Evolutionary conservation across 2,329 filamentous ascomycete genomes (phyloP), one percentile per base, ranked within the genome.

Genomic region (Magnaporthiopsis incrustans): DNA sequence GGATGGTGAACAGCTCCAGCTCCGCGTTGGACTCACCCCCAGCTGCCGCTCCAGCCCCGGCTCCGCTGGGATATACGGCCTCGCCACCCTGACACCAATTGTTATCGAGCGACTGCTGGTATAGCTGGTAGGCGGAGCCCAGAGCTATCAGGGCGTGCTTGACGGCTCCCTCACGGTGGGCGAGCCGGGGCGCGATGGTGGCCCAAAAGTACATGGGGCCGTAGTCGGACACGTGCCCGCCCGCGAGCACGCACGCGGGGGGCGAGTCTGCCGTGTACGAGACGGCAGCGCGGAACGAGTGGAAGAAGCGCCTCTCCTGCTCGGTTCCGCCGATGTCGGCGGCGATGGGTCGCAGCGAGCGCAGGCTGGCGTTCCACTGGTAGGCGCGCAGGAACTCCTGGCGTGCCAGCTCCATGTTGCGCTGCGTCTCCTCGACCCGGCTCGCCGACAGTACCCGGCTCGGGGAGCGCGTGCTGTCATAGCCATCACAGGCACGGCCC

Each of bases 1-100:
- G 71, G 64, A 78, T 73, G 57, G 72, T 73, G 66, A 77, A 76
- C 7, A 74, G 67, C 60, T 77, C 75, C 4, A 73, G 68, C 33
- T 72, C 68, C 30, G 70, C 70, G 6, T 68, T 67, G 35, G 67
- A 64, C 22, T 35, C 57, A 10, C 5, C 32, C n/a, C n/a, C 33
- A 4, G 33, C 32, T 25, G 57, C 25, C 12, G 56, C 33, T 6
- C 25, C 30, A 11, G 30, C n/a, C 15, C 11, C 25, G 4, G 3
- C 26, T 2, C 10, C 30, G 5, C 44, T 22, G 44, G 35, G 35
- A 38, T 11, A 12, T 4, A 38, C 35, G 35, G 22, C 22, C 44
- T 53, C 44, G 22, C 7, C 44, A 22, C 44, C 22, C 18, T n/a
- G 27, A 30, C 15, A n/a, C 58, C 58, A 60, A 30, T 12, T 60